Base-by-base conservation (phyloP, 495 filamentous ascomycete genomes). In the Aspergillus haitiensis region DNA sequence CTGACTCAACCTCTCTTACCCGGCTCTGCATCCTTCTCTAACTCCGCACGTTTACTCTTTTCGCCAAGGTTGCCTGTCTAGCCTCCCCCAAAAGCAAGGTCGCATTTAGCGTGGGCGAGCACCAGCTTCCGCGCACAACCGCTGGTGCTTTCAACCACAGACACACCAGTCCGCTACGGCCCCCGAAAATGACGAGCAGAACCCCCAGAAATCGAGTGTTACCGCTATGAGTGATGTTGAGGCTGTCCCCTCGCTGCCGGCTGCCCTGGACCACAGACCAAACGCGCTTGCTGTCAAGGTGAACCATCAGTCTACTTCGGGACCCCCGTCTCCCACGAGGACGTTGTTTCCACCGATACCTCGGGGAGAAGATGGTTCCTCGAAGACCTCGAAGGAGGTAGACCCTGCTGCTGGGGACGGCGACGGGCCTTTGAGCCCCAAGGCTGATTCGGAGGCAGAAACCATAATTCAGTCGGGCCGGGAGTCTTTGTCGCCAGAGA, bases 391-490 rank as follows among this genome's bases (percentile, higher is more conserved):
- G 33, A 64, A 67, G 62, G 63, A 59, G 61, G 62, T 65, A 63
- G 65, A 60, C 44, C 63, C 54, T 59, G 69, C 64, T 58, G 65
- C 58, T 35, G 66, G 73, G 37, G 67, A 74, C n/a, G 67, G 62
- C 48, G 67, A 76, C 52, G 71, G 70, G 34, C 71, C 72, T 12
- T 62, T 65, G 16, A 77, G 77, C 56, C 72, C 75, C 58, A 78
- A 71, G 70, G 78, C 75, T 53, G 88, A 91, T 67, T 92, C 88
- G 11, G 89, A 93, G 70, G 88, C 89, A 57, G 88, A 92, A 73
- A 93, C 89, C 6, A 89, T 91, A 59, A 87, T 91, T 47, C 78
- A 91, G 21, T 84, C 87, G 18, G 87, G 87, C 40, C 89, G 89
- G 58, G 84, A 90, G 65, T 86, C 86, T 44, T 69, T 85, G 64